Base-by-base conservation (phyloP, 2,329 filamentous ascomycete species). In the Aureobasidium melanogenum region DNA sequence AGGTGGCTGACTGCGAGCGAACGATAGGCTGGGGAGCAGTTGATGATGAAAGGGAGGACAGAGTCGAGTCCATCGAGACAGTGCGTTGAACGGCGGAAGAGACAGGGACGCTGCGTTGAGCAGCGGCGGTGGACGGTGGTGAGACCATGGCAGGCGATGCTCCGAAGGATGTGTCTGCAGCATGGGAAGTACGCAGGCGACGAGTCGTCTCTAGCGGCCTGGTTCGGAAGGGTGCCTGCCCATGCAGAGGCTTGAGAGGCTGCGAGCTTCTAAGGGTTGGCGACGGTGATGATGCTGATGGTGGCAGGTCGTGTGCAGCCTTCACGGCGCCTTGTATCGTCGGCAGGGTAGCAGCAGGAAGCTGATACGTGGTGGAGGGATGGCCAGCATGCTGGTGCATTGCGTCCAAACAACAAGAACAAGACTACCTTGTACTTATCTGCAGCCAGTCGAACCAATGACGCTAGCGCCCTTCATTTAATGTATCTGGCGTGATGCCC, bases 31-130 rank as follows among this genome's bases (percentile, higher is more conserved):
- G 79, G 2, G 79, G 78, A 59, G 84, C 82, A 10, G 78, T 80
- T 10, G 56, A 50, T 7, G 77, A 73, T 44, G 78, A 79, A 62
- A 78, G 68, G 6, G 77, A 77, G 14, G 93, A 96, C 50, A 95
- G 88, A n/a, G 89, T 88, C 12, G 92, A 97, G 73, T 97, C 93
- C 69, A 96, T 93, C 12, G 93, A 97, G 3, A 89, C 88, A 61
- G 88, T 96, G 68, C 92, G 85, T 61, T 87, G 84, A 67, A 79
- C 61, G 24, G 56, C 22, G 30, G 41, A 47, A 5, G 30, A n/a
- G 41, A 38, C 3, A 15, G 28, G 41, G 10, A 17, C 19, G 32
- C 32, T 22, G 54, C 54, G 54, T 17, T 57, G 54, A n/a, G 19
- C 41, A 47, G 54, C 54, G 15, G 28, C 10, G 30, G 43, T 46